phyloP scores from a whole-genome alignment of 352 stramenopile species.

The Pythium brassicae region DNA sequence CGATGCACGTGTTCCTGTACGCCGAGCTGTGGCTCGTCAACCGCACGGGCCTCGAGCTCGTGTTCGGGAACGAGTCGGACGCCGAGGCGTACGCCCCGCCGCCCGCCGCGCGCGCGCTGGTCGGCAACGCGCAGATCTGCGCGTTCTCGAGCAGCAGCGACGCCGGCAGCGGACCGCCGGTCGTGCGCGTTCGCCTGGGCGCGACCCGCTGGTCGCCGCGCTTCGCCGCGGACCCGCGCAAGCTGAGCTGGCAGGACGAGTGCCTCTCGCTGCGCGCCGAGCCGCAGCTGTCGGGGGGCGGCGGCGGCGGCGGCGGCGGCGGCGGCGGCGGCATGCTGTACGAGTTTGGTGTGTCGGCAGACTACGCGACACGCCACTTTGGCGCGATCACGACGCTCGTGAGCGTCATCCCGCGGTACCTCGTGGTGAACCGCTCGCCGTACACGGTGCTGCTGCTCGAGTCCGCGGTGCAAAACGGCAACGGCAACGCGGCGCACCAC shows the following conservation, averaged over 20 bases:
- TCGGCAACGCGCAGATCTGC: conserved; percentile 72
- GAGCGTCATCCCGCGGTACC: conserved; percentile 77
- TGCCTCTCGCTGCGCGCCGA: conserved; percentile 53
- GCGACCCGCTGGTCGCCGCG: conserved; percentile 63
- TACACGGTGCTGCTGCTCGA: conserved; percentile 71
- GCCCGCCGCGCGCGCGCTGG: conserved; percentile 42
- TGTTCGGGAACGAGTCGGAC: conserved; percentile 68
- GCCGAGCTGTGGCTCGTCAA: conserved; percentile 84
- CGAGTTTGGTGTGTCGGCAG: conserved; percentile 75
- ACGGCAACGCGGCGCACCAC: conserved; percentile 57
- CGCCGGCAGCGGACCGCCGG: conserved; percentile 22
- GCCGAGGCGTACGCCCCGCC: conserved; percentile 58
- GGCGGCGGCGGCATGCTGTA: conserved; percentile 44
- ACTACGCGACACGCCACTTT: conserved; percentile 81
- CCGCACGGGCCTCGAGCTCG: conserved; percentile 64
- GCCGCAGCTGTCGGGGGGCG: conserved; percentile 10
- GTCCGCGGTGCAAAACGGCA: conserved; percentile 12
- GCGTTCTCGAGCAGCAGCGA: conserved; percentile 51
- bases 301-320: conserved; percentile 12
- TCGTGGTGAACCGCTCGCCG: conserved; percentile 63
- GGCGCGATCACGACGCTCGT: conserved; percentile 80
- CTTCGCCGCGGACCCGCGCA: conserved; percentile 64
- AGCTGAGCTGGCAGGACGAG: conserved; percentile 84
- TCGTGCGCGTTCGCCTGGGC: conserved; percentile 52
- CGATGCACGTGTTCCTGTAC: conserved; percentile 45